Evolutionary conservation across 306 rosid genomes (phyloP).

Genomic region (Crotalaria pallida): DNA sequence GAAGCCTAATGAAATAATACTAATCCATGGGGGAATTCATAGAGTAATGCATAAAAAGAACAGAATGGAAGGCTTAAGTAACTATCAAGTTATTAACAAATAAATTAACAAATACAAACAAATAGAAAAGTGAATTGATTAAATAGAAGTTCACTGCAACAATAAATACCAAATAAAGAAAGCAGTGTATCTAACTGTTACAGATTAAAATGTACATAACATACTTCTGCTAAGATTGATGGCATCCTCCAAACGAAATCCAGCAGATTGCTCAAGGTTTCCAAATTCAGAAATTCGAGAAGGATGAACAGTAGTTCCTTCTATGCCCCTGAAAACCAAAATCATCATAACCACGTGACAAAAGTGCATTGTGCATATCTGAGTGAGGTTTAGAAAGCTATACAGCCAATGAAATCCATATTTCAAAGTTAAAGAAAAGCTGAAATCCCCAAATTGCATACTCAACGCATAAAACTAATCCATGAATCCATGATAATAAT

Average conservation of each 20-base stretch:
- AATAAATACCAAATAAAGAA: not conserved
- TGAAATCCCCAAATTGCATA: not conserved
- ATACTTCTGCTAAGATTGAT: slow-evolving; percentile 79
- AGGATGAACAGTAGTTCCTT: slow-evolving; percentile 62
- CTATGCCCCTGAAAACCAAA: slow-evolving; percentile 69
- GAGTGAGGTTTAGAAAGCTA: not conserved
- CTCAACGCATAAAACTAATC: not conserved
- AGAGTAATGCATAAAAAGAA: slow-evolving; percentile 3
- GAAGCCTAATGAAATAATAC: not conserved
- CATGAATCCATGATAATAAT: too few relatives aligned
- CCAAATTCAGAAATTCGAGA: slow-evolving; percentile 72
- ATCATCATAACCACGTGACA: not conserved
- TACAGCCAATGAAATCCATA: not conserved
- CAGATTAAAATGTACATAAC: slow-evolving; percentile 22
- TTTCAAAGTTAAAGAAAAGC: not conserved
- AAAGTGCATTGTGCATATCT: not conserved
- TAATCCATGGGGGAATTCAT: not conserved
- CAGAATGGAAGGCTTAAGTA: not conserved
- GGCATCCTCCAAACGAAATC: slow-evolving; percentile 67
- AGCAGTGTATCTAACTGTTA: not conserved
- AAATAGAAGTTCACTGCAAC: slow-evolving; percentile 5
- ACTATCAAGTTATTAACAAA: not conserved
- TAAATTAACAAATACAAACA: not conserved
- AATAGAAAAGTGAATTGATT: not conserved
- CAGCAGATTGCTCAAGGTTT: slow-evolving; percentile 73